phyloP scores from a whole-genome alignment of 345 rosid genomes.

The Ceriops decandra region DNA sequence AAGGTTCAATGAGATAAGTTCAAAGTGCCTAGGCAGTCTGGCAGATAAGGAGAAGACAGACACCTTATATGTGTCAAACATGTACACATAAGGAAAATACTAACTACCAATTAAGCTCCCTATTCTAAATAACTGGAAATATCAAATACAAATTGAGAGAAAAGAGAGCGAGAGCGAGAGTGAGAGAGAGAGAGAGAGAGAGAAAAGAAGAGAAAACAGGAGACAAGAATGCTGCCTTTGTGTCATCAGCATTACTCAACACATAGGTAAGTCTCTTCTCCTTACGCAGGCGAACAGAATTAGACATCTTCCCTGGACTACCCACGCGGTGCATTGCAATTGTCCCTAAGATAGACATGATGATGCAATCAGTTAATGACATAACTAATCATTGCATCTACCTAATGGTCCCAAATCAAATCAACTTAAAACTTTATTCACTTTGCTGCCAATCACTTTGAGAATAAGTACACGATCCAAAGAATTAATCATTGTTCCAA shows the following conservation, averaged over 20 bases:
- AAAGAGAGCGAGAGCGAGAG: neutral
- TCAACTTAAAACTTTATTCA: neutral
- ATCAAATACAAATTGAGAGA: neutral
- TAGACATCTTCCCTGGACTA: constrained; percentile 83
- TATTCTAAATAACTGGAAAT: neutral
- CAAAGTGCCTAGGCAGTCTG: neutral
- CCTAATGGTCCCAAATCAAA: neutral
- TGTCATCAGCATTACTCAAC: constrained; percentile 64
- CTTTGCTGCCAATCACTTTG: too few species aligned
- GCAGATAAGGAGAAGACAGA: neutral
- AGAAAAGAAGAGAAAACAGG: neutral
- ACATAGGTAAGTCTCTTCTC: constrained; percentile 96
- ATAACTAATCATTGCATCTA: neutral
- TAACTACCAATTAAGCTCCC: neutral
- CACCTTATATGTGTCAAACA: neutral
- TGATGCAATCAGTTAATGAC: neutral
- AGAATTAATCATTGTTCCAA: too few species aligned
- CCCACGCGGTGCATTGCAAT: constrained; percentile 97
- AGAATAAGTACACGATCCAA: too few species aligned
- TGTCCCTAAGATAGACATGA: constrained; percentile 30
- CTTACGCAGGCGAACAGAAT: constrained; percentile 87
- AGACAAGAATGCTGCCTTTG: constrained; percentile 45
- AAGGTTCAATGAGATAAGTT: neutral
- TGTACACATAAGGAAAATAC: neutral
- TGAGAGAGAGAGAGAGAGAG: too few species aligned